Evolutionary conservation across 305 asterid species (phyloP), one percentile per base, ranked within the genome.

Genomic region (Ilex paraguariensis): DNA sequence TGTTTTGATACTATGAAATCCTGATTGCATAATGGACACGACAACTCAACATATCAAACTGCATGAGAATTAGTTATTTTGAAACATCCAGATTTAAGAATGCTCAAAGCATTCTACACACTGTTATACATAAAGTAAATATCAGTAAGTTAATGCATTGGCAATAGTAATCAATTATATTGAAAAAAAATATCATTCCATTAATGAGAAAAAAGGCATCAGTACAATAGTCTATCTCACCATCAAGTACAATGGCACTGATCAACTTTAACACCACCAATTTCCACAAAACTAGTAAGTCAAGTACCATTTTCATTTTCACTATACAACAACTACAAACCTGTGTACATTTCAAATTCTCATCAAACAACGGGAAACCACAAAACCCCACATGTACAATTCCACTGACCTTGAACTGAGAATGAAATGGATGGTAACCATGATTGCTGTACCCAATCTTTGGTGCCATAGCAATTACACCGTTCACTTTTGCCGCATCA

Each of bases 321-420:
- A 82, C 84, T 72, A 72, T 69, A 80, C 66, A 70, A 68, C 61
- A 75, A 67, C 54, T 81, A 81, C 69, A 77, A 84, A 76, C 77
- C 78, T 84, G 68, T 81, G 72, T 73, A 80, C 95, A 73, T 71
- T 82, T 74, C 80, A 82, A 76, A 75, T 73, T 79, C 79, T 83
- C 84, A 82, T 79, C 86, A 66, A 81, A 76, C 88, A 84, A 81
- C 85, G 67, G 57, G 73, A 59, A 75, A 71, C 68, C 77, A 63
- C 73, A 72, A 66, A 67, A 66, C 48, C 73, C 80, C 79, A 64
- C 58, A 54, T 68, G 75, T 72, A 73, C 80, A 13, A 68, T 79
- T 56, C 60, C 75, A 79, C 96, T 93, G 95, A 93, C 99, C 99
- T 93, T 93, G 91, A 87, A 93, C 95, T 90, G 97, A 6, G 97